Evolutionary conservation across 2,329 filamentous ascomycete species (phyloP), one percentile per base, ranked within the genome.

Genomic region (Diaporthe velutina): DNA sequence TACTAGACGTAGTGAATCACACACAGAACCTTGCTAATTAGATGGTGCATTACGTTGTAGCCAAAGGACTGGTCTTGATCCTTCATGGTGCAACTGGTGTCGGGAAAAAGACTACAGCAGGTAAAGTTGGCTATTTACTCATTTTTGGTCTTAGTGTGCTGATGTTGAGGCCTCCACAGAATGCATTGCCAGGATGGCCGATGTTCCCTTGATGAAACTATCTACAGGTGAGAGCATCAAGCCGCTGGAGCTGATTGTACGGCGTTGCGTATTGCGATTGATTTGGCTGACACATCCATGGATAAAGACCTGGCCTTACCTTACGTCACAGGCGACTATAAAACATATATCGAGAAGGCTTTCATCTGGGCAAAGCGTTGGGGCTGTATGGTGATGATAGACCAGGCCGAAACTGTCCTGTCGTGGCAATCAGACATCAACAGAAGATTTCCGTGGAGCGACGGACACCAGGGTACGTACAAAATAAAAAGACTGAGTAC

Each of bases 81-180:
- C 55, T 60, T 25, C 19, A 25, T 13, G 55, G 55, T 7, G 19
- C 2, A 5, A 8, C 33, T 1, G 25, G 55, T 38, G 22, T 60
- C 3, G 55, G 55, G 9, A 60, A 60, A 22, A 60, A 25, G 33
- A 60, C 19, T 9, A 60, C 55, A 25, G 55, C 33, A 15, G 55
- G 55, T n/a, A 40, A 60, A 33, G 10, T 7, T 38, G 4, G 2
- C 3, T 2, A 4, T 2, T 13, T 12, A 3, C 13, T 30, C 4
- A 12, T n/a, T n/a, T 38, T 0, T 1, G 28, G 25, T 15, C 0
- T 33, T 5, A 8, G 22, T 38, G 9, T 60, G 17, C 55, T 60
- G 22, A 60, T 17, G 0, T 8, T 0, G 3, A 3, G 15, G 4
- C 25, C 0, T 8, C 12, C 22, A 25, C 10, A 60, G 55, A 15